These are phyloP conservation scores for Gynochthodes officinalis DNA, from an alignment of 257 asterid species.

Conservation along the genomic window DNA sequence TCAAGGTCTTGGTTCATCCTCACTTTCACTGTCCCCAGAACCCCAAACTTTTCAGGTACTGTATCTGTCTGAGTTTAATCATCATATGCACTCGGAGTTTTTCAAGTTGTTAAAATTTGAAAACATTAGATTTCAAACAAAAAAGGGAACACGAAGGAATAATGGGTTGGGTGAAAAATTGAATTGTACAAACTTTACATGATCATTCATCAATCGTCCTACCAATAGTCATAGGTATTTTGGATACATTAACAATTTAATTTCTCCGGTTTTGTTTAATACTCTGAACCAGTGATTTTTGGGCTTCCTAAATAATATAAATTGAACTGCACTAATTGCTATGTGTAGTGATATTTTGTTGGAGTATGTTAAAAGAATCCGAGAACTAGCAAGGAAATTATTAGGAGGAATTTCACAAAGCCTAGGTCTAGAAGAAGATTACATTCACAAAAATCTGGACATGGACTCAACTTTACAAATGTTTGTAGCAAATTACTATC, in stretches of 20 bases:
- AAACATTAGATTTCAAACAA: background rate
- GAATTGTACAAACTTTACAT: too few relatives aligned
- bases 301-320: background rate
- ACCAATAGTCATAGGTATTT: too few relatives aligned
- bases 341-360: slow-evolving; percentile 35
- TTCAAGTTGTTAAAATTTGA: too few relatives aligned
- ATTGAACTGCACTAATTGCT: too few relatives aligned
- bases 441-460: slow-evolving; percentile 33
- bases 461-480: slow-evolving; percentile 42
- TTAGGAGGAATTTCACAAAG: slow-evolving; percentile 45
- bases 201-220: too few relatives aligned
- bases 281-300: too few relatives aligned
- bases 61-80: too few relatives aligned
- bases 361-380: slow-evolving; percentile 41
- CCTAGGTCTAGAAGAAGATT: slow-evolving; percentile 50
- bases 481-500: slow-evolving; percentile 57
- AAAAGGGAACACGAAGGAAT: too few relatives aligned
- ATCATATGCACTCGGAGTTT: too few relatives aligned
- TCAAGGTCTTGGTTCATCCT: slow-evolving; percentile 73
- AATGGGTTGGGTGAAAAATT: too few relatives aligned
- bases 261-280: too few relatives aligned
- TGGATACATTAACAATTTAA: too few relatives aligned
- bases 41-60: slow-evolving; percentile 59
- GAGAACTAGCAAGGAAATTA: slow-evolving; percentile 36
- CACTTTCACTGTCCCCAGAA: slow-evolving; percentile 48